phyloP scores from a whole-genome alignment of 2,329 filamentous ascomycete species.

The Trichophyton simii region DNA sequence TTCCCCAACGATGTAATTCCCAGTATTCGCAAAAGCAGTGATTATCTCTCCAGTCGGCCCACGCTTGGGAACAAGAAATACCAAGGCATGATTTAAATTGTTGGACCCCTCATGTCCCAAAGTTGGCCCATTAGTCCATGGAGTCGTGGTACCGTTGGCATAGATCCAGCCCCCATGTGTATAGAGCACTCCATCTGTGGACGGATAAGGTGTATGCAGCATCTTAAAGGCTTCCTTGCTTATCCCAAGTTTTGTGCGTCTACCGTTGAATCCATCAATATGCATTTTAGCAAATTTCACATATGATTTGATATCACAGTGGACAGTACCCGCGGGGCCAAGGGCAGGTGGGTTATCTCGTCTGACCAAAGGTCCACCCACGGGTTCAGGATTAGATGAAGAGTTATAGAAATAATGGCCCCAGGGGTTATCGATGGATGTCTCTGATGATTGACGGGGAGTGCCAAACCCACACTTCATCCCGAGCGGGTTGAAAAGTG shows the following conservation, averaged over 20 bases:
- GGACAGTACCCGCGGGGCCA: slow-evolving; percentile 2
- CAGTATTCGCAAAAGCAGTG: slow-evolving; percentile 3
- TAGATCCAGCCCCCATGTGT: slow-evolving; percentile 9
- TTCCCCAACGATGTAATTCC: neutral
- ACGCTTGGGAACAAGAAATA: neutral
- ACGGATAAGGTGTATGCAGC: slow-evolving; percentile 7
- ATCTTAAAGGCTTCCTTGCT: slow-evolving; percentile 6
- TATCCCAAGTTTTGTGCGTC: slow-evolving; percentile 4
- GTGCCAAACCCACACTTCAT: slow-evolving; percentile 9
- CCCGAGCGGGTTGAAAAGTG: slow-evolving; percentile 6
- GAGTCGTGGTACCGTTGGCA: neutral
- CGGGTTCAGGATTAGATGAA: neutral
- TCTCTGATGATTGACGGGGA: slow-evolving; percentile 6
- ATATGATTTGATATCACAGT: slow-evolving; percentile 8
- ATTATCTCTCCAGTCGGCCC: neutral
- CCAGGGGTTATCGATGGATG: slow-evolving; percentile 10
- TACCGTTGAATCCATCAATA: slow-evolving; percentile 7
- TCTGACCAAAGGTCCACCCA: slow-evolving; percentile 6
- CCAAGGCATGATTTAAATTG: neutral
- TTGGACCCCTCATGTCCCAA: slow-evolving; percentile 7
- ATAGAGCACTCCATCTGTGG: neutral
- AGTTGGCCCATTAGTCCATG: slow-evolving; percentile 8
- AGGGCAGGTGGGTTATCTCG: slow-evolving; percentile 8
- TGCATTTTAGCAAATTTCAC: slow-evolving; percentile 5
- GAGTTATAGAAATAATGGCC: slow-evolving; percentile 4